Base-by-base conservation (phyloP, 306 rosid genomes). In the Quillaja saponaria region DNA sequence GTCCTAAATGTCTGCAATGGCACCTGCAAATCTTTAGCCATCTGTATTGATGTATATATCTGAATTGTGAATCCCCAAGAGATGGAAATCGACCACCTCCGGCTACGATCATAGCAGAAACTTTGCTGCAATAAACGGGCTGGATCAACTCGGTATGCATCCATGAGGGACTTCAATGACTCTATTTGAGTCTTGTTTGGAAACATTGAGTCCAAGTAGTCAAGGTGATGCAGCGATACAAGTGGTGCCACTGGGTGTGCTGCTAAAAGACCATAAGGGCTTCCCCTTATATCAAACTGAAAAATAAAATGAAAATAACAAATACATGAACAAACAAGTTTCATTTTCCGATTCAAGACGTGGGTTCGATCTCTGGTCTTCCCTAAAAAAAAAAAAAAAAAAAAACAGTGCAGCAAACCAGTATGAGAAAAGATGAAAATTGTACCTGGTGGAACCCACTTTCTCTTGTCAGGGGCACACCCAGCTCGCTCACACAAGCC, bases 381-480 rank as follows among this genome's bases (percentile, higher is more conserved):
- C 13, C 13, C 34, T 49, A 13, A 55, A 15, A 13, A 35, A 15
- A 15, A 19, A 25, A 28, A 37, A 11, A 25, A 53, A 28, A n/a
- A 19, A n/a, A 10, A 20, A 4, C 14, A 12, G 20, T 3, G 10
- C 5, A n/a, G 8, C 13, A 45, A 13, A 0, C 17, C 16, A 45
- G n/a, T n/a, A n/a, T n/a, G n/a, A n/a, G 14, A 45, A 9, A 45
- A 45, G 5, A 45, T 1, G 31, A 25, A 25, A 1, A 25, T 25
- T 25, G 61, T 78, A 94, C 99, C 99, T 94, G 99, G 69, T 94
- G 99, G 83, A 94, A 89, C 60, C 99, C 99, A 17, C 64, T 61
- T 17, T 85, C 83, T 41, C 14, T 38, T 0, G 95, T 94, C 51
- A 94, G 95, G 10, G 95, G 73, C 39, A 90, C 95, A 18, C 97